Evolutionary conservation across 2,329 filamentous ascomycete genomes (phyloP).

Genomic region (Aspergillus oerlinghausenensis): DNA sequence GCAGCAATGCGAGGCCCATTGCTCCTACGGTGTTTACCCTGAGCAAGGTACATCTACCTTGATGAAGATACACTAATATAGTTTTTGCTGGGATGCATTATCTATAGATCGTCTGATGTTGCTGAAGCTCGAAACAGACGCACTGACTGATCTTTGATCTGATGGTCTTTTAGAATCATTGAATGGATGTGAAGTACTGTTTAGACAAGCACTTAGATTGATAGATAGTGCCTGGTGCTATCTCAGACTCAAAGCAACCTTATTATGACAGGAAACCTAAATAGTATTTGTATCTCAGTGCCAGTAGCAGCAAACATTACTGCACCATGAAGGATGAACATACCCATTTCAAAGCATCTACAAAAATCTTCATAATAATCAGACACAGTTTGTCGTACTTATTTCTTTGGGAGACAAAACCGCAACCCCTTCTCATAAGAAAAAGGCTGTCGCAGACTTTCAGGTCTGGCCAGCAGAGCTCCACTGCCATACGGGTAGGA

Average conservation of each 20-base stretch:
- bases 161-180: background rate
- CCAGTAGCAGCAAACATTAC: background rate
- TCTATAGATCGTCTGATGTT: background rate
- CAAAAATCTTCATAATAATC: too few species aligned
- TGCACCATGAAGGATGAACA: background rate
- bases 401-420: background rate
- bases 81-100: background rate
- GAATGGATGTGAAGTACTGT: background rate
- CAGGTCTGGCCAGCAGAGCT: background rate
- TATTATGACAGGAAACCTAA: background rate
- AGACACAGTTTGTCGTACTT: too few species aligned
- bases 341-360: too few species aligned
- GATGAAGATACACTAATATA: too few species aligned
- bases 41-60: background rate
- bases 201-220: background rate
- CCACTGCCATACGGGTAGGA: background rate
- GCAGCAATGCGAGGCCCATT: background rate
- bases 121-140: background rate
- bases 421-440: background rate
- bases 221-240: background rate
- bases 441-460: background rate
- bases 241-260: background rate
- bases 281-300: background rate
- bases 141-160: background rate
- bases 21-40: too few species aligned